Base-by-base conservation (phyloP, 2,329 filamentous ascomycete species). In the Trichoderma sp. region DNA sequence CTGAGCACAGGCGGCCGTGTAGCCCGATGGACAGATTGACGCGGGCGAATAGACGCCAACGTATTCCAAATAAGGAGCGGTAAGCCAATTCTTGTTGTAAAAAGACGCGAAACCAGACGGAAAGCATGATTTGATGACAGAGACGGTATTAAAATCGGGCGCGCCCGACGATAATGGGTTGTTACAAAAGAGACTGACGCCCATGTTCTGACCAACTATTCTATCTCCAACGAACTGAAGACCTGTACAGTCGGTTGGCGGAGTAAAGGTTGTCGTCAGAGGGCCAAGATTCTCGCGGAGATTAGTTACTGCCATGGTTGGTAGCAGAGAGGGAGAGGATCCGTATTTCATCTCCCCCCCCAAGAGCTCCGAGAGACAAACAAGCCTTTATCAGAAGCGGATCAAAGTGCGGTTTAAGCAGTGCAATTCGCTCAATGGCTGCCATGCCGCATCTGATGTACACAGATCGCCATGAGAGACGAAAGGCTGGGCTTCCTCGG, bases 401-500 rank as follows among this genome's bases (percentile, higher is more conserved):
- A n/a, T n/a, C 1, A n/a, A 47, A 47, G 8, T 0, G 39, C 3
- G 4, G 7, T n/a, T 1, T 1, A 47, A 1, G 15, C 1, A 32
- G 26, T n/a, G 6, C 9, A 47, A 26, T 8, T 8, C 24, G 18
- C 39, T 47, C 18, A n/a, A 47, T n/a, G 8, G 39, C 39, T 47
- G 39, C 36, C 36, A 39, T 5, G 36, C 6, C 15, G 6, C 36
- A 39, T 2, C 6, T 18, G 14, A 39, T 39, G 15, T 18, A 5
- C 3, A 15, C 36, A 39, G 36, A 43, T 3, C 15, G 6, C 36
- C 36, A 43, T 4, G 6, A 43, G 36, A 43, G 36, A 1, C 36
- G 15, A 43, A 7, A 43, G 36, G 36, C 36, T 43, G 36, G 36
- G 15, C 1, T 43, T 43, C 6, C 36, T 7, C 36, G 15, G 36